Conservation (phyloP, 305 asterid species). For the Fraxinus velutina region DNA sequence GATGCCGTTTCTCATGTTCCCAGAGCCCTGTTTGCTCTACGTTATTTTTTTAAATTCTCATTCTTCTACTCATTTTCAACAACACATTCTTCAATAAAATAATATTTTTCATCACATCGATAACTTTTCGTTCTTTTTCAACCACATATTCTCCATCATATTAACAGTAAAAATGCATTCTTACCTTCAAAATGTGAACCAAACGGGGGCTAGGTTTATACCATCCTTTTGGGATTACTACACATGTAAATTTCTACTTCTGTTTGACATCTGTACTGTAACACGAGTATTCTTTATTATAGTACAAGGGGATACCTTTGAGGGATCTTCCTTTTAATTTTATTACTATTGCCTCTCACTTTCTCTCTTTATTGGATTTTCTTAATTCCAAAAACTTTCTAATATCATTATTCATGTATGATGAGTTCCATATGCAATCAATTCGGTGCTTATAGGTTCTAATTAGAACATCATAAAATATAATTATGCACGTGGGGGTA, state of each 20-base stretch:
- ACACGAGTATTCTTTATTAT: not conserved
- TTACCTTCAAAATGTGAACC: too few relatives aligned
- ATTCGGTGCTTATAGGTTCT: not conserved
- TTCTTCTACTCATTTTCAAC: too few relatives aligned
- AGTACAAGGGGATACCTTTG: not conserved
- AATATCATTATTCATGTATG: not conserved
- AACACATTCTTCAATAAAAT: too few relatives aligned
- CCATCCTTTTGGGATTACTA: not conserved
- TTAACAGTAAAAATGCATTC: too few relatives aligned
- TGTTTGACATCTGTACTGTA: not conserved
- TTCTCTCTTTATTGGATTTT: not conserved
- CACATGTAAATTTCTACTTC: not conserved
- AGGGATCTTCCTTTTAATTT: not conserved
- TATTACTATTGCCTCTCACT: not conserved
- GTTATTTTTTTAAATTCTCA: too few relatives aligned
- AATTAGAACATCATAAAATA: not conserved
- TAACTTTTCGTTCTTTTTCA: too few relatives aligned
- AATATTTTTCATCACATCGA: too few relatives aligned
- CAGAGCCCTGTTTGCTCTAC: not conserved
- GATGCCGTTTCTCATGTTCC: not conserved
- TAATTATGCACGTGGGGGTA: not conserved
- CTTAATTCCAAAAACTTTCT: not conserved
- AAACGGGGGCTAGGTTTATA: not conserved
- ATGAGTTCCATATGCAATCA: not conserved
- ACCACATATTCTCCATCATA: too few relatives aligned